Conservation (phyloP, 768 basidiomycete genomes). For the Lactarius trivialis region DNA sequence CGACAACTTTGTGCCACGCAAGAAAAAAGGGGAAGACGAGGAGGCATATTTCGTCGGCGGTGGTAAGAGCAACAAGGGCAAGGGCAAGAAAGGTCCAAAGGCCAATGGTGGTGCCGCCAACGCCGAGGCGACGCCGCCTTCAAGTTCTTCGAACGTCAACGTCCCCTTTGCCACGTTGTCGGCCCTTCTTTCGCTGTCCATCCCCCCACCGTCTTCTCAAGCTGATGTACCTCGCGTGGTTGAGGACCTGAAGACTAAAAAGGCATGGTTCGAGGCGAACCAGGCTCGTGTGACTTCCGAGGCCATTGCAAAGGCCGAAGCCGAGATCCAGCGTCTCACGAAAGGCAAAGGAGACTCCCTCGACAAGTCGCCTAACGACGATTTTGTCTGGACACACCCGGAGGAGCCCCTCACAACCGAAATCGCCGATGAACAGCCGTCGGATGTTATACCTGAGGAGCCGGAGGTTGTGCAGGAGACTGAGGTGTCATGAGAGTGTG, state of each 20-base stretch:
- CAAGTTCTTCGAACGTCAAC: constrained; percentile 44
- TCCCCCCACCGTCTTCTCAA: constrained; percentile 76
- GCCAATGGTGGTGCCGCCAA: constrained; percentile 24
- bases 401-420: constrained; percentile 42
- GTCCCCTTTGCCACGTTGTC: constrained; percentile 81
- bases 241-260: constrained; percentile 89
- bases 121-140: constrained; percentile 35
- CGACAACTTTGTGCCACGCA: constrained; percentile 66
- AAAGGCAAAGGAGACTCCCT: constrained; percentile 35
- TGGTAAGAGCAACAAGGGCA: constrained; percentile 56
- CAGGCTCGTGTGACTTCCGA: constrained; percentile 74
- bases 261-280: constrained; percentile 92
- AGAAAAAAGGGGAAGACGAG: constrained; percentile 91
- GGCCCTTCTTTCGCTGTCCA: constrained; percentile 81
- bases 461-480: constrained; percentile 37
- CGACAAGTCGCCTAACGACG: constrained; percentile 36
- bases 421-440: constrained; percentile 32
- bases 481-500: constrained; percentile 20
- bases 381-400: constrained; percentile 36
- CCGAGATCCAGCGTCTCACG: constrained; percentile 60
- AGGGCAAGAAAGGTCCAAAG: constrained; percentile 50
- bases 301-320: constrained; percentile 75
- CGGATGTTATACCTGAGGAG: constrained; percentile 39
- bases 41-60: constrained; percentile 71
- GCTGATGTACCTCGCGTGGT: constrained; percentile 78